These are phyloP conservation scores for Hirschfeldia incana DNA, from an alignment of 345 rosid genomes.

Conservation along the genomic window DNA sequence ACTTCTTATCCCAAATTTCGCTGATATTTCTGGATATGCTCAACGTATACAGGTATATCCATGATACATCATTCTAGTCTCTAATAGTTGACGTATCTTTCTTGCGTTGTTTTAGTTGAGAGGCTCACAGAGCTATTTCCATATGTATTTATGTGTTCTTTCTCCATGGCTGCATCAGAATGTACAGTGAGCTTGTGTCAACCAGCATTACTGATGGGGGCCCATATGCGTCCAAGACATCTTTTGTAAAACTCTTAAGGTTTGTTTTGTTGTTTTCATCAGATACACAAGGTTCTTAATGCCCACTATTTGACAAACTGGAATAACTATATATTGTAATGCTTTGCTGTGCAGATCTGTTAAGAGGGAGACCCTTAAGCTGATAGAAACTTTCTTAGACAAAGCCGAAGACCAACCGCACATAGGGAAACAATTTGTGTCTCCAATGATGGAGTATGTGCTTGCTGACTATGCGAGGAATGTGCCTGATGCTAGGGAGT, in stretches of 20 bases:
- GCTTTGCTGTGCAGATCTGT: slow-evolving; percentile 68
- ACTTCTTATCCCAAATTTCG: slow-evolving; percentile 83
- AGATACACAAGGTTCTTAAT: slow-evolving; percentile 9
- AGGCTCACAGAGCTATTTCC: neutral
- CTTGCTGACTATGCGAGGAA: slow-evolving; percentile 98
- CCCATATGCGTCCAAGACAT: slow-evolving; percentile 84
- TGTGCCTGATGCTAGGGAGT: slow-evolving; percentile 98
- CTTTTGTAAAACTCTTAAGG: slow-evolving; percentile 93
- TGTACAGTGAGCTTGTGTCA: slow-evolving; percentile 99
- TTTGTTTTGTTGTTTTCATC: slow-evolving; percentile 34
- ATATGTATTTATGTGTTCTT: neutral
- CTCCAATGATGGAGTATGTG: slow-evolving; percentile 98
- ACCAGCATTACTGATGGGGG: slow-evolving; percentile 91
- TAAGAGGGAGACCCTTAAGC: slow-evolving; percentile 96
- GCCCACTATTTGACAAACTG: slow-evolving; percentile 9
- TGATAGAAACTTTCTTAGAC: slow-evolving; percentile 96
- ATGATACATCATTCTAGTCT: neutral
- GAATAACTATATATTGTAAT: slow-evolving; percentile 16
- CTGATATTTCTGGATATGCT: slow-evolving; percentile 96
- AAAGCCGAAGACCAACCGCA: slow-evolving; percentile 99
- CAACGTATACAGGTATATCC: slow-evolving; percentile 85
- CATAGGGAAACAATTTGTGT: slow-evolving; percentile 97
- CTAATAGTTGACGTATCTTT: neutral
- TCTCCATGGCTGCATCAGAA: slow-evolving; percentile 57
- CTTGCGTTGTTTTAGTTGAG: slow-evolving; percentile 8